Base-by-base conservation (phyloP, 495 filamentous ascomycete genomes). In the Xylaria venustula region DNA sequence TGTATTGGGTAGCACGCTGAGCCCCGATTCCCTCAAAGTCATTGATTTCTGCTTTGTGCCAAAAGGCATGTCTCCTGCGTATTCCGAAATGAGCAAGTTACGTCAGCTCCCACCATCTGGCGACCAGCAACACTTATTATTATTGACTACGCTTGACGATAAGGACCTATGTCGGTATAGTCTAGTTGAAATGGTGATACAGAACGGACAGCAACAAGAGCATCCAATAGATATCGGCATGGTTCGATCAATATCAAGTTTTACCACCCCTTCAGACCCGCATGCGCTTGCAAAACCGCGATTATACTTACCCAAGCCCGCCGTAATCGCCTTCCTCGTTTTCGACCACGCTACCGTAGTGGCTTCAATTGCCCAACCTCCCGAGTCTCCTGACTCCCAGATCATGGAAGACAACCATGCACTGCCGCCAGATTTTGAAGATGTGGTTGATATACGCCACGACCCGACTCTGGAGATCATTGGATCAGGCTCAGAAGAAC, bases 291-390 rank as follows among this genome's bases (percentile, higher is more conserved):
- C 78, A 28, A 84, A 82, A 64, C 87, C 92, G 7, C 85, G 83
- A 55, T 66, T 98, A n/a, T 85, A 90, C 55, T 77, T 97, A 25
- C 91, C 95, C 4, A 80, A 82, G 37, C 88, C 92, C 11, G 85
- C 81, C 6, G 79, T 90, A 44, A 88, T 90, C 2, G 94, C 91
- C n/a, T 93, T 93, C 64, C 71, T 96, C 42, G 80, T 92, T 5
- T 89, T 95, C 58, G 85, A 87, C 45, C 82, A 87, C 58, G 91
- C 87, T 12, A 77, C 96, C 15, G 85, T 91, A 11, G 71, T 98
- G 19, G 77, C 90, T 0, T 96, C 92, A 3, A 80, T 93, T 45
- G 77, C 77, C 0, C 75, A 71, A 22, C 68, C 79, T 1, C 83
- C 87, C 36, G 82, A 87, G 25, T 83, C 84, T 2, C 87, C 90